phyloP scores from a whole-genome alignment of 2,329 filamentous ascomycete species.

The Fusarium sp. region DNA sequence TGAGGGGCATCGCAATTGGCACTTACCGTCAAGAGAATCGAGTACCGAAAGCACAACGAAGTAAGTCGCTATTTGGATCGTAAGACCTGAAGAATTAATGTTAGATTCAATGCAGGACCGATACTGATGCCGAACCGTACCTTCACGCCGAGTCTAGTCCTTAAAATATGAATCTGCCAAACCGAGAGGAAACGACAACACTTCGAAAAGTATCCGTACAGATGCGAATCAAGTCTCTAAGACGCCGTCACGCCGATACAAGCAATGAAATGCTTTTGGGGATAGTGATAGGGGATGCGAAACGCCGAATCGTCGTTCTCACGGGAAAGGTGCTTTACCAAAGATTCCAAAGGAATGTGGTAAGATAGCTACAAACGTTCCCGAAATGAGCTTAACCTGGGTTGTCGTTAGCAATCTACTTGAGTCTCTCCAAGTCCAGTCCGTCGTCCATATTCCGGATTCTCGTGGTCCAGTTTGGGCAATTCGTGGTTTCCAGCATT shows the following conservation, averaged over 20 bases:
- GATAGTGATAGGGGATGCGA: slow-evolving; percentile 41
- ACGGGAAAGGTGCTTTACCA: slow-evolving; percentile 51
- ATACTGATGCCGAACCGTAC: slow-evolving; percentile 10
- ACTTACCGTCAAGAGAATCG: slow-evolving; percentile 41
- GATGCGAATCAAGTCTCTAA: slow-evolving; percentile 51
- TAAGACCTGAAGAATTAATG: slow-evolving; percentile 31
- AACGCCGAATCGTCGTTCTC: slow-evolving; percentile 45
- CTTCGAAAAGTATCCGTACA: slow-evolving; percentile 53
- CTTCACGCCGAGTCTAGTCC: slow-evolving; percentile 46
- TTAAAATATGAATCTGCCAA: slow-evolving; percentile 45
- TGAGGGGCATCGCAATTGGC: neutral
- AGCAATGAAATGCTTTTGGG: slow-evolving; percentile 49
- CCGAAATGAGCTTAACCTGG: slow-evolving; percentile 56
- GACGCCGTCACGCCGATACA: slow-evolving; percentile 56
- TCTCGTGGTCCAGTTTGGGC: neutral
- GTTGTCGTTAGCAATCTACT: slow-evolving; percentile 39
- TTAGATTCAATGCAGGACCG: slow-evolving; percentile 11
- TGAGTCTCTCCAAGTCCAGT: neutral
- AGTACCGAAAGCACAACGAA: slow-evolving; percentile 44
- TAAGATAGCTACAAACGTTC: slow-evolving; percentile 54
- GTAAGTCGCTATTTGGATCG: slow-evolving; percentile 44
- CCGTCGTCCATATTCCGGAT: neutral
- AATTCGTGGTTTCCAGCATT: neutral
- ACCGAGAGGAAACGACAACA: slow-evolving; percentile 50
- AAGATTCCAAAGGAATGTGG: slow-evolving; percentile 56